Conservation (phyloP, 192 early-diverging fungal species). For the Chytriomyces sp. region DNA sequence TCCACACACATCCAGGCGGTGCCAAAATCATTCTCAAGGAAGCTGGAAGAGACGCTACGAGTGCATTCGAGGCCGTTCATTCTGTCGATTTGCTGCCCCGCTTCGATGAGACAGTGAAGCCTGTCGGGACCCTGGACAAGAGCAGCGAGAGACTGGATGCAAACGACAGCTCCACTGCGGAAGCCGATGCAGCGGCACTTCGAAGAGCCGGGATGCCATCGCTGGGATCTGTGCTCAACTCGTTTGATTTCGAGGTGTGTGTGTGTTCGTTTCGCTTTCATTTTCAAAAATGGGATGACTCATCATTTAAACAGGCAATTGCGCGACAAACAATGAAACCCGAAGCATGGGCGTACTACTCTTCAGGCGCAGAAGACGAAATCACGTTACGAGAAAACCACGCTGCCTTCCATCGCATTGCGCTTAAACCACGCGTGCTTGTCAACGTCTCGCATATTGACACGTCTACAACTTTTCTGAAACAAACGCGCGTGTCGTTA, state of each 20-base stretch:
- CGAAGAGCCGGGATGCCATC: conserved; percentile 53
- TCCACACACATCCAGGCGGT: conserved; percentile 58
- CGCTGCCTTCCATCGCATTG: conserved; percentile 72
- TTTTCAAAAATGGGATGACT: not conserved
- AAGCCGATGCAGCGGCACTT: not conserved
- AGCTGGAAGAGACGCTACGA: conserved; percentile 75
- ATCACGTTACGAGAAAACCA: conserved; percentile 82
- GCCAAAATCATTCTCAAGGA: conserved; percentile 62
- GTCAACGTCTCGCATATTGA: conserved; percentile 53
- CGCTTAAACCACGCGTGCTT: conserved; percentile 63
- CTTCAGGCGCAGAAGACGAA: conserved; percentile 81
- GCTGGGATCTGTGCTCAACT: conserved; percentile 66
- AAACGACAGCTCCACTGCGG: not conserved
- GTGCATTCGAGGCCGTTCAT: conserved; percentile 69
- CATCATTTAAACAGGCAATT: conserved; percentile 46
- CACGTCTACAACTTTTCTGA: conserved; percentile 42
- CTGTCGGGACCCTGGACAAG: conserved; percentile 62
- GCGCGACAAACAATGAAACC: conserved; percentile 60
- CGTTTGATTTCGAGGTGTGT: conserved; percentile 71
- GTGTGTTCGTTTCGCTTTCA: not conserved
- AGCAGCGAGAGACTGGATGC: not conserved
- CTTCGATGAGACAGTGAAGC: conserved; percentile 44
- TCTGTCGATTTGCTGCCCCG: conserved; percentile 64
- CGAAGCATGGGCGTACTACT: conserved; percentile 85
- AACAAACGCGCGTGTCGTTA: conserved; percentile 38